Evolutionary conservation across 805 yeast genomes (phyloP).

Genomic region (Kuraishia hungarica): DNA sequence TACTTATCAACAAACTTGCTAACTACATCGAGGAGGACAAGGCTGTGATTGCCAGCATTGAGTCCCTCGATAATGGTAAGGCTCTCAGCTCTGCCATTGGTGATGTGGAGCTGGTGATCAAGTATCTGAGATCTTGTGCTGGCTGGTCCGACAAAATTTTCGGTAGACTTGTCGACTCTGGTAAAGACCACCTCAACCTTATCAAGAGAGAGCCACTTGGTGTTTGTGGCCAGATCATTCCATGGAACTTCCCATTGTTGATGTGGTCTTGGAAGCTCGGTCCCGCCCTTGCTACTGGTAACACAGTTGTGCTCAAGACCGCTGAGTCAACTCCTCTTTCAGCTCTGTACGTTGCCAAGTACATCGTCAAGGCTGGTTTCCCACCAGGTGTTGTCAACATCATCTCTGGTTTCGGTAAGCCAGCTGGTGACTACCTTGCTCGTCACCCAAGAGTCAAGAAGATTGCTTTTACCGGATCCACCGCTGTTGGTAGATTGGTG

Average conservation of each 20-base stretch:
- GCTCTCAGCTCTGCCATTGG: slow-evolving; percentile 62
- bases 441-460: slow-evolving; percentile 77
- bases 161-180: slow-evolving; percentile 73
- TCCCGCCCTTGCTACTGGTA: slow-evolving; percentile 89
- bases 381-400: slow-evolving; percentile 90
- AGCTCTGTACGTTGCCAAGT: slow-evolving; percentile 65
- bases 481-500: slow-evolving; percentile 73
- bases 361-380: slow-evolving; percentile 74
- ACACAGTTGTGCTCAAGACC: slow-evolving; percentile 79
- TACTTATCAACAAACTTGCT: slow-evolving; percentile 61
- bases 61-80: slow-evolving; percentile 87
- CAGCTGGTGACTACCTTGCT: slow-evolving; percentile 75
- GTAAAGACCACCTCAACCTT: slow-evolving; percentile 63
- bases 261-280: slow-evolving; percentile 95
- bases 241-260: slow-evolving; percentile 94
- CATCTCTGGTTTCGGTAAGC: slow-evolving; percentile 79
- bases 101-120: slow-evolving; percentile 64
- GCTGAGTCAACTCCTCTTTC: slow-evolving; percentile 92
- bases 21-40: slow-evolving; percentile 65
- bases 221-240: slow-evolving; percentile 92
- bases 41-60: slow-evolving; percentile 70
- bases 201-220: slow-evolving; percentile 88
- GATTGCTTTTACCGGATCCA: slow-evolving; percentile 93
- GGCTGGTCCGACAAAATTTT: slow-evolving; percentile 87
- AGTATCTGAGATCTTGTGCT: slow-evolving; percentile 74